phyloP scores from a whole-genome alignment of 192 early-diverging fungal genomes.

The Hyaloraphidium curvatum region DNA sequence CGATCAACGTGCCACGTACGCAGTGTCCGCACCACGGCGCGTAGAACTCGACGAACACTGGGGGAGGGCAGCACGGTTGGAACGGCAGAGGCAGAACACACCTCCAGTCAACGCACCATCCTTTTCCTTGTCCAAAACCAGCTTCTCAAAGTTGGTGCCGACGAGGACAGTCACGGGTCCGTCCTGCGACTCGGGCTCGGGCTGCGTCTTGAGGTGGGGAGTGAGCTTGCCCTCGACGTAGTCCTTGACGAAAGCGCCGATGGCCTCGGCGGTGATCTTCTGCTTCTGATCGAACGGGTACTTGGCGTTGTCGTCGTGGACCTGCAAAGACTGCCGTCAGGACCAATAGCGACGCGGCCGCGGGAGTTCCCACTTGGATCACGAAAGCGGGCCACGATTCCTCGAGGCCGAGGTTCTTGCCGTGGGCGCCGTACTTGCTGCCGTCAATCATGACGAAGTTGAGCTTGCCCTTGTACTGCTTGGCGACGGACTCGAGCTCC shows the following conservation, averaged over 20 bases:
- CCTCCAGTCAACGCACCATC: slow-evolving; percentile 13
- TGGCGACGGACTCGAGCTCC: slow-evolving; percentile 50
- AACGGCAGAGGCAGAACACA: slow-evolving; percentile 5
- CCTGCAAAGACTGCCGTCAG: too few relatives aligned
- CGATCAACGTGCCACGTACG: slow-evolving; percentile 11
- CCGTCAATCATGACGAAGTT: slow-evolving; percentile 86
- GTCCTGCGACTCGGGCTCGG: slow-evolving; percentile 66
- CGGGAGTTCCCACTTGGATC: too few relatives aligned
- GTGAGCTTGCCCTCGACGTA: slow-evolving; percentile 3
- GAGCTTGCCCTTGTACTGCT: slow-evolving; percentile 70
- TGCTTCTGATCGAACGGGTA: slow-evolving; percentile 64
- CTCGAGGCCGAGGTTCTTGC: slow-evolving; percentile 73
- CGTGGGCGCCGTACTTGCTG: slow-evolving; percentile 65
- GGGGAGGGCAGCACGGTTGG: slow-evolving; percentile 5
- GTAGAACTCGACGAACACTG: slow-evolving; percentile 9
- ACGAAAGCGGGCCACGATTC: slow-evolving; percentile 84
- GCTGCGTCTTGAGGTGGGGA: slow-evolving; percentile 13
- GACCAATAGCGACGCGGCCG: too few relatives aligned
- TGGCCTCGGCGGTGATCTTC: slow-evolving; percentile 23
- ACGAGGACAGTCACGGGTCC: slow-evolving; percentile 82
- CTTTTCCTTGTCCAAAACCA: slow-evolving; percentile 36
- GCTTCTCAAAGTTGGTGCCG: slow-evolving; percentile 53
- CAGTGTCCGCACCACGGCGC: slow-evolving; percentile 38
- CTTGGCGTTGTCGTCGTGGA: slow-evolving; percentile 50
- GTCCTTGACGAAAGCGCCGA: not conserved